Evolutionary conservation across 2,329 filamentous ascomycete genomes (phyloP), one percentile per base, ranked within the genome.

Genomic region (Trichoderma koningiopsis): DNA sequence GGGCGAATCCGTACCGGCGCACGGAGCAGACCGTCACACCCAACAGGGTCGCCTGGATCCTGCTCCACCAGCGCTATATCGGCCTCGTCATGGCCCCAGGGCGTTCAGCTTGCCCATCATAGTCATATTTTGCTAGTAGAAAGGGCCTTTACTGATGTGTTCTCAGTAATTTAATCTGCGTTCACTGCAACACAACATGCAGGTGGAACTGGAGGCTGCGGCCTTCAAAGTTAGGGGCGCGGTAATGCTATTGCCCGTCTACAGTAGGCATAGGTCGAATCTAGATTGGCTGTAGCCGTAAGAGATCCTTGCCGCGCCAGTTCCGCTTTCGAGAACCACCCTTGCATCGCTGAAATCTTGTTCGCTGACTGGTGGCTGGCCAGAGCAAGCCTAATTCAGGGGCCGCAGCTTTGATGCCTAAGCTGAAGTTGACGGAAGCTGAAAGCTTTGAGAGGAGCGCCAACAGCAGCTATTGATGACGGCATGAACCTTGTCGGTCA

Each of bases 341-440:
- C 61, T 64, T 64, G 61, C 61, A 31, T 64, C 33, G 49, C 55
- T 56, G 49, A 19, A 43, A 31, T 35, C 24, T 29, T 31, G 59
- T 8, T 5, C 24, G 47, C n/a, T 24, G 60, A 13, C 37, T 63
- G 60, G 22, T 63, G 47, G 33, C 24, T 35, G 22, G 29, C 16
- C 33, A 55, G 27, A 56, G 29, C 52, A 13, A 55, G 14, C 52
- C 53, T 56, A 29, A 29, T n/a, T 43, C 49, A 40, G 49, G 60
- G 61, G 59, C 19, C 19, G 59, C 35, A 31, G 61, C 14, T 22
- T 55, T 64, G 24, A 27, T 35, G 49, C 33, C 33, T 33, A 56
- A 64, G 62, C 62, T 66, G 62, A 65, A 47, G 35, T 57, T 24
- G n/a, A 43, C 11, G 49, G 33, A 49, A 66, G 62, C 62, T 66